Evolutionary conservation across 2,329 filamentous ascomycete genomes (phyloP).

Genomic region (Talaromyces rugulosus): DNA sequence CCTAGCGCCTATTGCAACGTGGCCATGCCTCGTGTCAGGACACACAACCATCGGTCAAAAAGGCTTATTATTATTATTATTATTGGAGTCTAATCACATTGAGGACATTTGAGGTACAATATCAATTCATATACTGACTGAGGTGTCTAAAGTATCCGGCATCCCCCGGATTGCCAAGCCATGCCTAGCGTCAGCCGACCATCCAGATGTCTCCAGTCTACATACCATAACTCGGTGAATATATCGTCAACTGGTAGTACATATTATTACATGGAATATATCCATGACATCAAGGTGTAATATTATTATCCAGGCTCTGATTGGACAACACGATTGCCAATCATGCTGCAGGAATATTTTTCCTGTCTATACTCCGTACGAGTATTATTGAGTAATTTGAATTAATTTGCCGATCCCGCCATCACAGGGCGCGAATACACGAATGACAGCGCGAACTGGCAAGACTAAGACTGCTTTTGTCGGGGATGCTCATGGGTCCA

Average conservation of each 20-base stretch:
- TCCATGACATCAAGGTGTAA: background rate
- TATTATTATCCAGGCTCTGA: background rate
- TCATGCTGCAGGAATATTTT: background rate
- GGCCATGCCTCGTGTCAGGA: background rate
- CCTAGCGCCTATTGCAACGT: background rate
- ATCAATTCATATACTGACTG: background rate
- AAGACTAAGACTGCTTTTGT: background rate
- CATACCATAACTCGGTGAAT: background rate
- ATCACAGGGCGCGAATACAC: background rate
- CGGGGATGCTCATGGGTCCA: background rate
- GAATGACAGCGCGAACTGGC: background rate
- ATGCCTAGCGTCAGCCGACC: background rate
- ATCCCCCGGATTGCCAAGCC: background rate
- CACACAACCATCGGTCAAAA: background rate
- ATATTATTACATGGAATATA: too few species aligned
- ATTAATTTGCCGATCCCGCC: background rate
- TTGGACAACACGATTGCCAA: background rate
- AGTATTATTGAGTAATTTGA: background rate
- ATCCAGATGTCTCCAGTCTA: too few species aligned
- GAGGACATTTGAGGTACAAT: background rate
- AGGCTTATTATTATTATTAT: background rate
- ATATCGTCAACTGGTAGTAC: background rate
- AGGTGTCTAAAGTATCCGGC: background rate
- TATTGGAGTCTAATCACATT: background rate
- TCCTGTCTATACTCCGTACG: background rate